phyloP scores from a whole-genome alignment of 2,329 filamentous ascomycete genomes.

The Hypoxylon sp. region DNA sequence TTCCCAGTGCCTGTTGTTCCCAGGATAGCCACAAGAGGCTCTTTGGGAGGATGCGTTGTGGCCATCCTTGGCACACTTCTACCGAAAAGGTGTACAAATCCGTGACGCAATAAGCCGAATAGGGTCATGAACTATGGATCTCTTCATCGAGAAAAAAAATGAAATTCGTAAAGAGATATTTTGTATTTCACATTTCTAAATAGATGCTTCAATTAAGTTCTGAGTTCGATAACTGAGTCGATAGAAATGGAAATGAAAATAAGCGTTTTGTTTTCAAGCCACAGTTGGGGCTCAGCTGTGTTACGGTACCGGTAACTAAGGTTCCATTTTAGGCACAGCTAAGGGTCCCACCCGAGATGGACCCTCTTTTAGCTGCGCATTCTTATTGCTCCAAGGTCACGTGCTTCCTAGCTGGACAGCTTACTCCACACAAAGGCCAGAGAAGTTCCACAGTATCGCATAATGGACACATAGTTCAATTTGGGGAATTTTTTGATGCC shows the following conservation, averaged over 20 bases:
- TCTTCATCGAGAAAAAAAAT: not conserved
- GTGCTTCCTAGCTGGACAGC: not conserved
- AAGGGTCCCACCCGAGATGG: constrained; percentile 6
- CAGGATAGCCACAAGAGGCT: constrained; percentile 83
- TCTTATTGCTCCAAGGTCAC: constrained; percentile 4
- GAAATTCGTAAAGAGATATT: not conserved
- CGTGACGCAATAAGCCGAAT: constrained; percentile 4
- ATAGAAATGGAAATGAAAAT: not conserved
- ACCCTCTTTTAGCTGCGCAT: constrained; percentile 6
- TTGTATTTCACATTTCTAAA: not conserved
- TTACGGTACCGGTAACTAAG: not conserved
- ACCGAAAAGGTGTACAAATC: constrained; percentile 20
- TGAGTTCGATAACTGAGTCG: not conserved
- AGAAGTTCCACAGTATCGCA: constrained; percentile 26
- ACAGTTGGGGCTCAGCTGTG: not conserved
- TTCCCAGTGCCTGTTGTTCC: constrained; percentile 90
- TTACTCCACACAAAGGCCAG: constrained; percentile 46
- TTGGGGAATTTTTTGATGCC: constrained; percentile 53
- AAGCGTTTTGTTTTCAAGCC: not conserved
- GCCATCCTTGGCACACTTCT: constrained; percentile 58
- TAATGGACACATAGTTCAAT: constrained; percentile 56
- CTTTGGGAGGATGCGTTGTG: constrained; percentile 56
- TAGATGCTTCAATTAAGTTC: not conserved
- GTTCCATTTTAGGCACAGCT: constrained; percentile 15
- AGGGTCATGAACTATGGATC: constrained; percentile 22